Evolutionary conservation across 2,329 filamentous ascomycete genomes (phyloP).

Genomic region (Myotisia sp.): DNA sequence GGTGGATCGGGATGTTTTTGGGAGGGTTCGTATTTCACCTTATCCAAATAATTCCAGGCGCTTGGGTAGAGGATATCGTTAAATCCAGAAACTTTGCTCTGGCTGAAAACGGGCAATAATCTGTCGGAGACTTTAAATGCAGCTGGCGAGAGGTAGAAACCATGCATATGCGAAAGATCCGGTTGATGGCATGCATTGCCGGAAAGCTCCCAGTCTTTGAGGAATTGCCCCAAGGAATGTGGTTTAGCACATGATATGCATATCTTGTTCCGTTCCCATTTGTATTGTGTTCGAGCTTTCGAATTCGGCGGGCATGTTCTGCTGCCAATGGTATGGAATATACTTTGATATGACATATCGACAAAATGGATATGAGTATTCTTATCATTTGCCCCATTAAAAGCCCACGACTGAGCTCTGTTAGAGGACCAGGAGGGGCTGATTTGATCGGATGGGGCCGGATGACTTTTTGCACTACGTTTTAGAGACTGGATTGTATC

Average conservation of each 20-base stretch:
- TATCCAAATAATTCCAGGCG: slow-evolving; percentile 48
- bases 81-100: slow-evolving; percentile 57
- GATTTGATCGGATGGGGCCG: slow-evolving; percentile 14
- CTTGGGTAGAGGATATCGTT: slow-evolving; percentile 63
- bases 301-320: slow-evolving; percentile 50
- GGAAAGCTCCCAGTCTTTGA: slow-evolving; percentile 50
- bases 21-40: slow-evolving; percentile 39
- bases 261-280: slow-evolving; percentile 50
- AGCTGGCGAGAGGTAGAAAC: slow-evolving; percentile 54
- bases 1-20: slow-evolving; percentile 37
- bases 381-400: slow-evolving; percentile 23
- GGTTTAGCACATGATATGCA: slow-evolving; percentile 49
- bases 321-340: slow-evolving; percentile 31
- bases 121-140: slow-evolving; percentile 47
- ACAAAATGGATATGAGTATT: slow-evolving; percentile 25
- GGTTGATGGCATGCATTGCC: slow-evolving; percentile 62
- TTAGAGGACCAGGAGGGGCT: slow-evolving; percentile 24
- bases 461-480: slow-evolving; percentile 11
- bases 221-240: slow-evolving; percentile 54
- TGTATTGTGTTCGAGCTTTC: slow-evolving; percentile 41
- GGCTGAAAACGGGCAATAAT: slow-evolving; percentile 61
- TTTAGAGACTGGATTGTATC: slow-evolving; percentile 27
- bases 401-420: slow-evolving; percentile 26
- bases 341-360: slow-evolving; percentile 27
- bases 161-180: slow-evolving; percentile 58